Percentiles rank a stretch among this genome's conserved stretches.
Conservation (phyloP, 2,329 filamentous ascomycete genomes). For the Sodiomyces alkalinus region DNA sequence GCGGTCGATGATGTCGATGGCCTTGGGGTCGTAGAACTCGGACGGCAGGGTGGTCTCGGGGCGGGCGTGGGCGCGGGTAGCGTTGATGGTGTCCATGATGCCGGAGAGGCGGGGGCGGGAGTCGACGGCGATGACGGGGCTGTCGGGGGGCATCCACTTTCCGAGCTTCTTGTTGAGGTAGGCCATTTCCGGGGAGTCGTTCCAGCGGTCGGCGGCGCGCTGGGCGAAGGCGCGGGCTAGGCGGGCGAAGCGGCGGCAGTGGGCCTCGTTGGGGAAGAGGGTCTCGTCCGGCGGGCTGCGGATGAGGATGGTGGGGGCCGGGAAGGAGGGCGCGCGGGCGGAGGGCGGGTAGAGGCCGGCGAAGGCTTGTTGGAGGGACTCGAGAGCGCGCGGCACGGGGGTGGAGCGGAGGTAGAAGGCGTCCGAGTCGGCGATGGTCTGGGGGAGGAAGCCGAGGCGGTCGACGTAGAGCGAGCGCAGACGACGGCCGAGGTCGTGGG, state of each 20-base stretch:
- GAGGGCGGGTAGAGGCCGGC: slow-evolving; percentile 55
- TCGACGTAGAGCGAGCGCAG: slow-evolving; percentile 61
- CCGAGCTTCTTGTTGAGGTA: slow-evolving; percentile 65
- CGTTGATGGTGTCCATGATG: slow-evolving; percentile 89
- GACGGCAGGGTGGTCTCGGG: slow-evolving; percentile 62
- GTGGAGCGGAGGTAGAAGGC: slow-evolving; percentile 61
- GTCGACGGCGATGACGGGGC: slow-evolving; percentile 62
- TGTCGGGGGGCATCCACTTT: slow-evolving; percentile 69
- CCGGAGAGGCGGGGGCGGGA: slow-evolving; percentile 71
- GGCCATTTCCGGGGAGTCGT: slow-evolving; percentile 63
- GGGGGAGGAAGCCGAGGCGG: slow-evolving; percentile 56
- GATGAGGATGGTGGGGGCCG: slow-evolving; percentile 49
- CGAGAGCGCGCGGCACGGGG: slow-evolving; percentile 58
- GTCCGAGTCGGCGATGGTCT: slow-evolving; percentile 31
- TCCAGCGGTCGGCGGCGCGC: slow-evolving; percentile 58
- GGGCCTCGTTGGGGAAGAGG: slow-evolving; percentile 59
- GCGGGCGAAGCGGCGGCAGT: slow-evolving; percentile 57
- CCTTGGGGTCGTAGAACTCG: slow-evolving; percentile 74
- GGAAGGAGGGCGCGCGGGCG: slow-evolving; percentile 29
- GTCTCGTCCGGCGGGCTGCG: slow-evolving; percentile 57
- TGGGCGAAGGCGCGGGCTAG: slow-evolving; percentile 57
- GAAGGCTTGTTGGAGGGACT: slow-evolving; percentile 64
- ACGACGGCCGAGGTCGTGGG: slow-evolving; percentile 50
- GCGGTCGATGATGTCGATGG: slow-evolving; percentile 52
- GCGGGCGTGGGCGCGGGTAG: slow-evolving; percentile 74